Base-by-base conservation (phyloP, 2,329 filamentous ascomycete genomes). In the Pestalotiopsis sp. region DNA sequence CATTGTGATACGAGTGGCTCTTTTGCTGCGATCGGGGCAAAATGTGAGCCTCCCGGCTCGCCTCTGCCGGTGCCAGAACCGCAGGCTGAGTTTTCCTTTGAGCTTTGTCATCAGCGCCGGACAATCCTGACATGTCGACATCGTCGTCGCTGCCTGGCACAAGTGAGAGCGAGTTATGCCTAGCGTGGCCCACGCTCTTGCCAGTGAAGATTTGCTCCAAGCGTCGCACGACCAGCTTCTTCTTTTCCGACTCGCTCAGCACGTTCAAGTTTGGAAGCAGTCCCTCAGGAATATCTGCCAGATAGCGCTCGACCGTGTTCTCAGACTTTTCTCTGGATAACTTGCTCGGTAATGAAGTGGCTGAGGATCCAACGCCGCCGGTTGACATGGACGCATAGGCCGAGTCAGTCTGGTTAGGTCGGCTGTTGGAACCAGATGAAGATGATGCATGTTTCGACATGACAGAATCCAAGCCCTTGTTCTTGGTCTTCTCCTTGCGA, bases 201-300 rank as follows among this genome's bases (percentile, higher is more conserved):
- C 94, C 94, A 0, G 93, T 94, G 71, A 96, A 97, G 1, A 97
- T 85, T 71, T 95, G 92, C 75, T 97, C 94, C 5, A 97, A 79
- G 2, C 92, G 87, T 67, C 89, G 87, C 2, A 95, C 94, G 0
- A 95, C 91, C 23, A 94, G 76, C 76, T 91, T 94, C 67, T 93
- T 94, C 81, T 89, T 94, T 5, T 92, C 87, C 72, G 89, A 90
- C 14, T 95, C 93, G 0, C 90, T 90, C 87, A 94, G 88, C 0
- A 83, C 78, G 27, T 85, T 82, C 58, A 87, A 84, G 12, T 87
- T 86, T 0, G 92, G 91, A 49, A 93, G 84, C 0, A 94, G 76
- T 0, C 91, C 90, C 71, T 90, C 86, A 0, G 92, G 92, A 4
- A 94, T 94, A 64, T 94, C 91, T 62, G 90, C 86, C 2, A 94